Evolutionary conservation across 2,329 filamentous ascomycete genomes (phyloP).

Genomic region (Xylariales sp.): DNA sequence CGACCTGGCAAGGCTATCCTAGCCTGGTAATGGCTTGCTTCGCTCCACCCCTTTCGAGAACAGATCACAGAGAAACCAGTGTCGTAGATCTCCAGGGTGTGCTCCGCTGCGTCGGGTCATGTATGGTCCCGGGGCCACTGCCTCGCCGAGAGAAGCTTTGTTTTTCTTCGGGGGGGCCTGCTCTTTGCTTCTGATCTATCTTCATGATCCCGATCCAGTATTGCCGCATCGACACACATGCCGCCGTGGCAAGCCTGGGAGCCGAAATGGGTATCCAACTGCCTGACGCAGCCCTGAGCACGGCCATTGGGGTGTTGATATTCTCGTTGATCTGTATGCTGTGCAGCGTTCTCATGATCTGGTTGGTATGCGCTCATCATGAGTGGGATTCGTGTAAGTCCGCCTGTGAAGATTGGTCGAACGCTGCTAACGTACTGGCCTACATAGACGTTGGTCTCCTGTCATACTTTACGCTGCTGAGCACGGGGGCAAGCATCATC

Average conservation of each 20-base stretch:
- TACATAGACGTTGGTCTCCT: constrained; percentile 35
- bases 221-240: too few species aligned
- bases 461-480: constrained; percentile 31
- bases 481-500: constrained; percentile 33
- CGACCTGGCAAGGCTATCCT: neutral
- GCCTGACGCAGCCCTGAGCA: constrained; percentile 27
- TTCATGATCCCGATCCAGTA: neutral
- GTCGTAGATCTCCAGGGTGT: constrained; percentile 1
- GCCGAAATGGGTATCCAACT: too few species aligned
- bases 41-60: constrained; percentile 4
- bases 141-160: neutral
- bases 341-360: constrained; percentile 28
- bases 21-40: neutral
- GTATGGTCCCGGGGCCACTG: neutral
- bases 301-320: constrained; percentile 28
- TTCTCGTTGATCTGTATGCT: constrained; percentile 31
- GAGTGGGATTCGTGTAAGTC: constrained; percentile 38
- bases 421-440: neutral
- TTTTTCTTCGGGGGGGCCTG: neutral
- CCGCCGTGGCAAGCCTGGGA: too few species aligned
- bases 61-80: neutral
- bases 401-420: neutral
- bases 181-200: neutral
- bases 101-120: constrained; percentile 1
- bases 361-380: constrained; percentile 33